A percentile compares a stretch with the other conserved stretches of the same genome.
These are phyloP conservation scores for Coleophoma cylindrospora DNA, from an alignment of 2,329 filamentous ascomycete genomes.

Conservation along the genomic window DNA sequence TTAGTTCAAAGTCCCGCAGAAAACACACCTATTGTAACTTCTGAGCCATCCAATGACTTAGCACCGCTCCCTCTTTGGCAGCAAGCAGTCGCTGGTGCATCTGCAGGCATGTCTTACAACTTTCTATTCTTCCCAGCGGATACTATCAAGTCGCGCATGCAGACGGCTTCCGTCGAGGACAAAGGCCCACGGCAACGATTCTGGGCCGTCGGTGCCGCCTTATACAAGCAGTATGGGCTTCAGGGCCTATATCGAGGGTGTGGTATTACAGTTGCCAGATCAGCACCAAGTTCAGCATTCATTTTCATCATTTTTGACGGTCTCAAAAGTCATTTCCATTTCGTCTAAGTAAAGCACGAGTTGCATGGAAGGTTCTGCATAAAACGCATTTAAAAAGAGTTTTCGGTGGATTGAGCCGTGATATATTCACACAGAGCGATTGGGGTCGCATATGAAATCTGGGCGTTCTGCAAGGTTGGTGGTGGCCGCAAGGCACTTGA, in stretches of 20 bases:
- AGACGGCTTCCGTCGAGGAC: constrained; percentile 65
- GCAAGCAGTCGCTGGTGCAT: constrained; percentile 81
- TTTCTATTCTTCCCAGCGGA: constrained; percentile 97
- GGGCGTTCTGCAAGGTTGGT: no score
- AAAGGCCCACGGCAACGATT: constrained; percentile 58
- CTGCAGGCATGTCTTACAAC: constrained; percentile 90
- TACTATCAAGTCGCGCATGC: constrained; percentile 95
- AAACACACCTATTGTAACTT: background rate
- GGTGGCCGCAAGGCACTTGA: no score
- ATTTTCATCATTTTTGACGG: constrained; percentile 96
- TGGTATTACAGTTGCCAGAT: constrained; percentile 83
- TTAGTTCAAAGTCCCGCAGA: constrained; percentile 23
- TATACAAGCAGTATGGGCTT: constrained; percentile 82
- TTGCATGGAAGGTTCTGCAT: no score
- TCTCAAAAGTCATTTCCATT: constrained; percentile 63
- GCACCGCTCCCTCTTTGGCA: constrained; percentile 73
- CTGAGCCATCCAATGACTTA: constrained; percentile 18
- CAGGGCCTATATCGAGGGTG: constrained; percentile 89
- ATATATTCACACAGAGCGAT: no score
- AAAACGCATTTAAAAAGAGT: background rate
- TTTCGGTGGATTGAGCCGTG: background rate
- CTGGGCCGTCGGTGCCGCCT: constrained; percentile 59
- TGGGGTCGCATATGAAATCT: no score
- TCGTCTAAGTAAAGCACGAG: constrained; percentile 26
- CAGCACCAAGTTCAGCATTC: constrained; percentile 93